Percentiles rank a stretch among this genome's conserved stretches.
Evolutionary conservation across 2,329 filamentous ascomycete genomes (phyloP).

Genomic region (Davidsoniella neocaledoniae): DNA sequence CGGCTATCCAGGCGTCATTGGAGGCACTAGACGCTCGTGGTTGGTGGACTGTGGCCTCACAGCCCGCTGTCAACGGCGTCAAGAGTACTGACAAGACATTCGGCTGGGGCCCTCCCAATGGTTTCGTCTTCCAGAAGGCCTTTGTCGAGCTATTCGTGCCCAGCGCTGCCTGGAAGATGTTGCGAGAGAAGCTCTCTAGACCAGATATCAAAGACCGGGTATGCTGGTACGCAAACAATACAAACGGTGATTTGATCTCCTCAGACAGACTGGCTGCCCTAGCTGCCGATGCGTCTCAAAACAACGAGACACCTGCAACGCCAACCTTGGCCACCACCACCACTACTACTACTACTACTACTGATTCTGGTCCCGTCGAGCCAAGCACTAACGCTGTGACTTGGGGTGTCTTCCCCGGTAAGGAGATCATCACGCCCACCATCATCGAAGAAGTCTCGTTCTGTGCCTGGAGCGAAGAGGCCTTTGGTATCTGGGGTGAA

Average conservation of each 20-base stretch:
- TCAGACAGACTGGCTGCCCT: conserved; percentile 29
- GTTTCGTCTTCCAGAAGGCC: conserved; percentile 95
- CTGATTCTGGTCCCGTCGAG: conserved; percentile 15
- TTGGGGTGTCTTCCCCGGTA: conserved; percentile 88
- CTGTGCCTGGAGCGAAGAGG: conserved; percentile 85
- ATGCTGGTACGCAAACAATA: conserved; percentile 78
- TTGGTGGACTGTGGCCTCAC: conserved; percentile 94
- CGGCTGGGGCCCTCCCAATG: conserved; percentile 83
- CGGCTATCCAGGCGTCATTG: conserved; percentile 60
- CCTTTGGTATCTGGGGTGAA: conserved; percentile 87
- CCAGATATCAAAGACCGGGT: conserved; percentile 47
- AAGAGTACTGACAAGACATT: conserved; percentile 62
- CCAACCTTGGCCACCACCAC: not conserved
- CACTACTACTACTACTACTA: conserved; percentile 18
- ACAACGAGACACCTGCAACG: not conserved
- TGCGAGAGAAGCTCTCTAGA: conserved; percentile 45
- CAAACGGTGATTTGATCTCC: conserved; percentile 58
- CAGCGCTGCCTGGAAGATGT: conserved; percentile 47
- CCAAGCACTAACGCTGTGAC: conserved; percentile 79
- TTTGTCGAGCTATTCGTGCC: conserved; percentile 96
- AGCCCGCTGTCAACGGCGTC: conserved; percentile 81
- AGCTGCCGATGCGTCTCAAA: conserved; percentile 1
- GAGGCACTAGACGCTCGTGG: conserved; percentile 60
- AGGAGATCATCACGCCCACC: conserved; percentile 90
- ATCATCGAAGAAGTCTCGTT: conserved; percentile 96